Evolutionary conservation across 441 rosid species (phyloP), one percentile per base, ranked within the genome.

Genomic region (Erodium moschatum): DNA sequence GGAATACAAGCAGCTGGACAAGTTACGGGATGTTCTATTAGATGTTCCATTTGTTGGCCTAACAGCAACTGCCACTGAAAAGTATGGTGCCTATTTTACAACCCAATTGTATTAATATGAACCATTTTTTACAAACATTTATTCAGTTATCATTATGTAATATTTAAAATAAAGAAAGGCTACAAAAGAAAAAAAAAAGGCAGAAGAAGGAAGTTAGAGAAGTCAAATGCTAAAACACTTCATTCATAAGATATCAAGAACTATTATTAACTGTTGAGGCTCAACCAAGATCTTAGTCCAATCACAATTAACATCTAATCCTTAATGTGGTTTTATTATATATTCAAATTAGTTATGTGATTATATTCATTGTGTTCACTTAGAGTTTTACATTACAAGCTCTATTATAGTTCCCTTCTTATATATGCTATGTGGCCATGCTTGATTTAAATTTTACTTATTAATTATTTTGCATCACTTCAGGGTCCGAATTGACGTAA

Each of bases 31-130:
- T 35, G 42, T 71, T 72, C 86, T 83, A 54, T 21, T 63, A 27
- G 75, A 72, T 71, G 81, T 83, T 69, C 85, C 86, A 68, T 81
- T 83, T 79, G 80, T 83, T 60, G 83, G 73, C 70, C 79, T 83
- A 74, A 81, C 86, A 61, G 86, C 86, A 64, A 83, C 86, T 19
- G 85, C 86, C 58, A 83, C 86, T 38, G 79, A 78, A 71, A 81
- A 71, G 87, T 83, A 79, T 12, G 2, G 69, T 64, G 24, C 29
- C 58, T 46, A 8, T 33, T 35, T 67, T 40, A 46, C 66, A 16
- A 58, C 64, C 64, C 13, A 9, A 20, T 19, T 58, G 27, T 58
- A 58, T 58, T 58, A 20, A 1, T 20, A 8, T 58, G 64, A 20
- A 58, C 64, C 29, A 7, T 20, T 58, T 46, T 44, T 46, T 46